These are phyloP conservation scores for Sordariomycetes sp. DNA, from an alignment of 2,329 filamentous ascomycete genomes.

Conservation along the genomic window DNA sequence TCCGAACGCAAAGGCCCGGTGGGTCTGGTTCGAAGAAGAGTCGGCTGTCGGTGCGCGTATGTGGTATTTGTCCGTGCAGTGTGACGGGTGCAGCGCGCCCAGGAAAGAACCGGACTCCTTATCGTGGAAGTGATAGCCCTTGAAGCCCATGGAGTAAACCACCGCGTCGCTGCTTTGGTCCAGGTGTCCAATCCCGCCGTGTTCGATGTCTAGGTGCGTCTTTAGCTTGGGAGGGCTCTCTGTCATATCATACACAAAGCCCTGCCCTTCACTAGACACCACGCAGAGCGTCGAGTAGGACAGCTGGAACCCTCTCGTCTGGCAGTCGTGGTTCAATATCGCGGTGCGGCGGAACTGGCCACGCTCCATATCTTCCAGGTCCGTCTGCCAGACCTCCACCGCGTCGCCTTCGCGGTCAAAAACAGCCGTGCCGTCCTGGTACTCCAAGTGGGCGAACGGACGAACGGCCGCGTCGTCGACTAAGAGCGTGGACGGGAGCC, in stretches of 20 bases:
- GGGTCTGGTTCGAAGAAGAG: not conserved
- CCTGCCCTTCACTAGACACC: not conserved
- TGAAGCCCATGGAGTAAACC: not conserved
- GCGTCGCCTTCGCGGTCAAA: not conserved
- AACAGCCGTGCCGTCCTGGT: not conserved
- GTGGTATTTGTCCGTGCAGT: not conserved
- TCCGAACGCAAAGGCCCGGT: not conserved
- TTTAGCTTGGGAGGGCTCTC: not conserved
- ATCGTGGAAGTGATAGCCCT: not conserved
- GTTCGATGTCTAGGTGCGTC: not conserved
- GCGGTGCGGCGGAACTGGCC: not conserved
- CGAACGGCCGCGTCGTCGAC: not conserved
- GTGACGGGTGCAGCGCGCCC: not conserved
- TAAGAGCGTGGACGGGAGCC: not conserved
- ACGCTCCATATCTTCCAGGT: not conserved
- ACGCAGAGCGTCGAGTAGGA: not conserved
- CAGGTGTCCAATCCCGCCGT: not conserved
- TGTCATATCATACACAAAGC: not conserved
- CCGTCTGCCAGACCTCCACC: not conserved
- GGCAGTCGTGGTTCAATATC: not conserved
- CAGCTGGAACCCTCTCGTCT: not conserved
- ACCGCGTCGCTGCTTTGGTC: not conserved
- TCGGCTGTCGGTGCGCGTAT: not conserved
- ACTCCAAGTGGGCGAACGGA: not conserved
- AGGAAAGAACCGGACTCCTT: not conserved